These are phyloP conservation scores for Penicillium herquei DNA, from an alignment of 495 filamentous ascomycete species.

Conservation along the genomic window DNA sequence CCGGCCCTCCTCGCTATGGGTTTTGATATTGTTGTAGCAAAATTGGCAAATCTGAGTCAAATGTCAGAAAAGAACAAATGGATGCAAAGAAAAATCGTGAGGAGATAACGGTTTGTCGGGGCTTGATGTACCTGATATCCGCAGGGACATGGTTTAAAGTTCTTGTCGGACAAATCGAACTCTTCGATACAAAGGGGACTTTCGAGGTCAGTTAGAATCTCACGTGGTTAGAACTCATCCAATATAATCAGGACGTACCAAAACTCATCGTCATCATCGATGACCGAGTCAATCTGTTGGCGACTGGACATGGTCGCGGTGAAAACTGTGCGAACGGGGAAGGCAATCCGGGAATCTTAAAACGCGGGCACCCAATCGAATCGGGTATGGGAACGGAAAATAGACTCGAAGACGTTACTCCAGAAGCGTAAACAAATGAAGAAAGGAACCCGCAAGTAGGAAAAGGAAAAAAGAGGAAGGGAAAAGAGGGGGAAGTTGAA, in stretches of 20 bases:
- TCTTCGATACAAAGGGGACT: conserved; percentile 99
- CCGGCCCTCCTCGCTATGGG: conserved; percentile 85
- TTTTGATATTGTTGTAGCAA: conserved; percentile 97
- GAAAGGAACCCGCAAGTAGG: conserved; percentile 9
- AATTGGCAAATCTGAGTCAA: conserved; percentile 88
- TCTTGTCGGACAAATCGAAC: conserved; percentile 94
- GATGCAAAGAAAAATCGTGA: neutral
- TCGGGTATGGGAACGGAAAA: conserved; percentile 20
- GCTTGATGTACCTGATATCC: conserved; percentile 78
- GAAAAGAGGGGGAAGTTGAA: conserved; percentile 16
- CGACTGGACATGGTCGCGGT: conserved; percentile 54
- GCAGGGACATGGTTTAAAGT: conserved; percentile 96
- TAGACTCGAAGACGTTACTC: conserved; percentile 17
- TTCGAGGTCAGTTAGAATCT: conserved; percentile 15
- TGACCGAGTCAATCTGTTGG: conserved; percentile 87
- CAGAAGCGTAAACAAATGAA: conserved; percentile 12
- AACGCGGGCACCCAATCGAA: conserved; percentile 32
- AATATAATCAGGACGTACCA: conserved; percentile 56
- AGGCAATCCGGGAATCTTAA: conserved; percentile 26
- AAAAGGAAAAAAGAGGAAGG: conserved; percentile 14
- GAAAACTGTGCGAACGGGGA: conserved; percentile 22
- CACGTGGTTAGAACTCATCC: neutral
- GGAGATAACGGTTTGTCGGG: neutral
- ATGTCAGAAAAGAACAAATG: neutral
- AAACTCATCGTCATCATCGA: conserved; percentile 94